A percentile compares a stretch with the other conserved stretches of the same genome.
phyloP scores from a whole-genome alignment of 768 basidiomycete species.

The Amanita rubescens region DNA sequence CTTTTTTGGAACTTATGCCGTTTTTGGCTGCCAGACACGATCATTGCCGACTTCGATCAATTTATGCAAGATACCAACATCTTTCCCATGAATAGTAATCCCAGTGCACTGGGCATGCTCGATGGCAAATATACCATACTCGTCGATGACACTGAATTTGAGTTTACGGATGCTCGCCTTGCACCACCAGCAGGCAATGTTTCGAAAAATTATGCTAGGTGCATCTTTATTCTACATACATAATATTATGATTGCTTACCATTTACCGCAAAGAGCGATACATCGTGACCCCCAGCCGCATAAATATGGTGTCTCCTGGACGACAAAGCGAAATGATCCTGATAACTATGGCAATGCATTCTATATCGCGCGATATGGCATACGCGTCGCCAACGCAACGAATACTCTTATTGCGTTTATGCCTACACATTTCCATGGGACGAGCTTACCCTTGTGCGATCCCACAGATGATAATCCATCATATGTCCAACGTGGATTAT shows the following conservation, averaged over 20 bases:
- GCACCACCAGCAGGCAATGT: slow-evolving; percentile 14
- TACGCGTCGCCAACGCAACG: not conserved
- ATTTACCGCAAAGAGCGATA: not conserved
- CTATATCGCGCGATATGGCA: slow-evolving; percentile 10
- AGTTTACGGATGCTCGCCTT: slow-evolving; percentile 8
- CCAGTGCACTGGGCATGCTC: not conserved
- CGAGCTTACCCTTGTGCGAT: too few relatives aligned
- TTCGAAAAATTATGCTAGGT: slow-evolving; percentile 13
- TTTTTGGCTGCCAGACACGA: slow-evolving; percentile 6
- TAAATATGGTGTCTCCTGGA: slow-evolving; percentile 9
- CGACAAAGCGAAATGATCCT: not conserved
- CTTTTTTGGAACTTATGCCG: slow-evolving; percentile 11
- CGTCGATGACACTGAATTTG: not conserved
- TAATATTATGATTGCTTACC: not conserved
- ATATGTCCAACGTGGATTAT: too few relatives aligned
- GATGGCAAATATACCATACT: too few relatives aligned
- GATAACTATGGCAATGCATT: slow-evolving; percentile 9
- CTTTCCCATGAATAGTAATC: slow-evolving; percentile 2
- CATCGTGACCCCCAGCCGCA: slow-evolving; percentile 7
- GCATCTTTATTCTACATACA: not conserved
- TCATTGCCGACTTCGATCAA: slow-evolving; percentile 2
- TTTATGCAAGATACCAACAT: not conserved
- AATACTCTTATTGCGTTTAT: too few relatives aligned
- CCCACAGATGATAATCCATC: too few relatives aligned
- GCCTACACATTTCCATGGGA: too few relatives aligned